Evolutionary conservation across 306 rosid species (phyloP).

Genomic region (Herpetospermum pedunculosum): DNA sequence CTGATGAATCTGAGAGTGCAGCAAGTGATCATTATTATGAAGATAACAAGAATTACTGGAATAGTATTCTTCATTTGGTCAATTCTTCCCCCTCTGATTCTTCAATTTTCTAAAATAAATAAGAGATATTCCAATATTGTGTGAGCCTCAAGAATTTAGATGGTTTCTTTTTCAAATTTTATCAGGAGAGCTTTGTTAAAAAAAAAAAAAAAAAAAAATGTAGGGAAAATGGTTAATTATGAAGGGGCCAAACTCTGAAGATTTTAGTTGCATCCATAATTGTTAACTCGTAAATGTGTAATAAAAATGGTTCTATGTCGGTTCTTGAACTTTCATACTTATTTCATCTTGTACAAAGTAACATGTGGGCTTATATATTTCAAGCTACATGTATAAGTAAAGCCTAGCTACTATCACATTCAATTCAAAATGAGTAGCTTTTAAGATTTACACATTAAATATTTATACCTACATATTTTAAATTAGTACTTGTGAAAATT

Average conservation of each 20-base stretch:
- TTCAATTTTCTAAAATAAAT: conserved; percentile 42
- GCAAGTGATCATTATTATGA: conserved; percentile 41
- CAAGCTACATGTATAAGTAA: not conserved
- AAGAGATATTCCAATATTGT: not conserved
- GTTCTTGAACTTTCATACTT: not conserved
- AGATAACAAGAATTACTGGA: conserved; percentile 92
- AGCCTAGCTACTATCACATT: not conserved
- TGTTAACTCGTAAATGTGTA: conserved; percentile 10
- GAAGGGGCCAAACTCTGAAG: conserved; percentile 13
- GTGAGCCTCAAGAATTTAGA: not conserved
- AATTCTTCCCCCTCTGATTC: conserved; percentile 80
- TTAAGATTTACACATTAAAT: too few species aligned
- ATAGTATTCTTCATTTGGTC: conserved; percentile 83
- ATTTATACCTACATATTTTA: too few species aligned
- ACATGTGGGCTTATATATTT: too few species aligned
- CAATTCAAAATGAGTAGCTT: not conserved
- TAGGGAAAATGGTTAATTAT: not conserved
- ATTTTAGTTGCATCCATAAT: conserved; percentile 25
- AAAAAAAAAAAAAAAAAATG: not conserved
- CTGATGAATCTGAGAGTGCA: conserved; percentile 46
- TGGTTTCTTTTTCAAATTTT: not conserved
- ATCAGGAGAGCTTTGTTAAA: not conserved
- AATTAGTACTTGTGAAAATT: too few species aligned
- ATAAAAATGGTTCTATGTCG: conserved; percentile 10
- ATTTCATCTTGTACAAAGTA: not conserved